These are phyloP conservation scores for Cryptosporidium muris DNA, from an alignment of 169 alveolate genomes.

Conservation along the genomic window DNA sequence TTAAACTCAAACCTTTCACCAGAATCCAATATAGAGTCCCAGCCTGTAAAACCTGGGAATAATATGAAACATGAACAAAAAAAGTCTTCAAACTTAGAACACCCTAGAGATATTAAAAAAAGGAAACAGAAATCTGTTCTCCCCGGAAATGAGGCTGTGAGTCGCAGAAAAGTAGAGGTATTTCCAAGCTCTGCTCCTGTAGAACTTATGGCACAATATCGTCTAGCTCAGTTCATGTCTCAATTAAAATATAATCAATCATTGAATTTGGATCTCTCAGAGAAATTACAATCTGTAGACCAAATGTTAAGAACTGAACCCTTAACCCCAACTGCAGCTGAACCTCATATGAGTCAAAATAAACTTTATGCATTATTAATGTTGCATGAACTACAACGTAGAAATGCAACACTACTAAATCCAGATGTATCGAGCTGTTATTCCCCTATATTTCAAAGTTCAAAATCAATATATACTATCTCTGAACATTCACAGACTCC, in stretches of 20 bases:
- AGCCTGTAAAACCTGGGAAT: not conserved
- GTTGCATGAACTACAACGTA: no score
- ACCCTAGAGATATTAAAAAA: not conserved
- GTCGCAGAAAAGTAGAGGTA: not conserved
- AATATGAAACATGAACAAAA: not conserved
- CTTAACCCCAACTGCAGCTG: no score
- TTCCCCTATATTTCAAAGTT: no score
- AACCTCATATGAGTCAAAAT: no score
- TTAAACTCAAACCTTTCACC: no score
- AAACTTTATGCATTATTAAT: no score
- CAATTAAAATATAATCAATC: not conserved
- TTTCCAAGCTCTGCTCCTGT: constrained; percentile 15
- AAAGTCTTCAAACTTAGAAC: not conserved
- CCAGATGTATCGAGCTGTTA: no score
- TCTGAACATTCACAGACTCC: not conserved
- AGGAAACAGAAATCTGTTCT: not conserved
- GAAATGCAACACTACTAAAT: no score
- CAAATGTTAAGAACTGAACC: no score
- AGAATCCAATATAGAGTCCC: not conserved
- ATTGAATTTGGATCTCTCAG: no score
- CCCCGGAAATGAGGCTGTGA: constrained; percentile 2
- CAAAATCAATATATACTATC: no score
- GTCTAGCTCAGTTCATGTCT: constrained; percentile 46
- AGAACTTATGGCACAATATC: constrained; percentile 27
- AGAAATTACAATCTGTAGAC: no score